Conservation (phyloP, 2,329 filamentous ascomycete species). For the Colletotrichum costaricense region DNA sequence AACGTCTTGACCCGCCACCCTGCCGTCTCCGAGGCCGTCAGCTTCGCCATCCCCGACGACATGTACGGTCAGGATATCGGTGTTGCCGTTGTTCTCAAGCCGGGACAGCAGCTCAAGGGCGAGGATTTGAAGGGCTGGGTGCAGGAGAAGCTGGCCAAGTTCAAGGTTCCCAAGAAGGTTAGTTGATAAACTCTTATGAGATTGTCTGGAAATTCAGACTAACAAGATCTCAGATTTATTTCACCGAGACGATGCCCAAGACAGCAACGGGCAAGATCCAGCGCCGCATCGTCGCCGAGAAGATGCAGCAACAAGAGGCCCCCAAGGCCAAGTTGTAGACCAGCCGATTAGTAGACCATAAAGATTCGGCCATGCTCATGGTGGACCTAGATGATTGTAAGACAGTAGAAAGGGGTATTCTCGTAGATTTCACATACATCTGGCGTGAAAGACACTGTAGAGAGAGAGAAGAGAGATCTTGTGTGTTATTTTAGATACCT, state of each 20-base stretch:
- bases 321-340: conserved; percentile 65
- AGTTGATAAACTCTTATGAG: conserved; percentile 35
- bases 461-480: conserved; percentile 3
- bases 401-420: background rate
- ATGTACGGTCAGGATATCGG: conserved; percentile 87
- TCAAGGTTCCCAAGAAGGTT: conserved; percentile 88
- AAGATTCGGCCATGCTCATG: background rate
- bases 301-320: conserved; percentile 78
- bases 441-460: background rate
- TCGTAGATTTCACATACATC: background rate
- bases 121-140: conserved; percentile 77
- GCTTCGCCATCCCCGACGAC: conserved; percentile 85
- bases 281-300: conserved; percentile 85
- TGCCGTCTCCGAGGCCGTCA: conserved; percentile 80
- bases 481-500: conserved; percentile 11
- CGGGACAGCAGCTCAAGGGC: conserved; percentile 64
- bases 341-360: background rate
- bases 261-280: conserved; percentile 94
- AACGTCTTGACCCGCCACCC: conserved; percentile 82
- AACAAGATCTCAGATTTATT: conserved; percentile 70
- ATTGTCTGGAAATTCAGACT: background rate
- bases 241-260: conserved; percentile 88
- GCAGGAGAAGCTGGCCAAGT: conserved; percentile 77
- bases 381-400: background rate
- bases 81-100: conserved; percentile 80